Percentiles rank a stretch among this genome's conserved stretches.
phyloP scores from a whole-genome alignment of 768 basidiomycete species.

The Phanerodontia chrysosporium region DNA sequence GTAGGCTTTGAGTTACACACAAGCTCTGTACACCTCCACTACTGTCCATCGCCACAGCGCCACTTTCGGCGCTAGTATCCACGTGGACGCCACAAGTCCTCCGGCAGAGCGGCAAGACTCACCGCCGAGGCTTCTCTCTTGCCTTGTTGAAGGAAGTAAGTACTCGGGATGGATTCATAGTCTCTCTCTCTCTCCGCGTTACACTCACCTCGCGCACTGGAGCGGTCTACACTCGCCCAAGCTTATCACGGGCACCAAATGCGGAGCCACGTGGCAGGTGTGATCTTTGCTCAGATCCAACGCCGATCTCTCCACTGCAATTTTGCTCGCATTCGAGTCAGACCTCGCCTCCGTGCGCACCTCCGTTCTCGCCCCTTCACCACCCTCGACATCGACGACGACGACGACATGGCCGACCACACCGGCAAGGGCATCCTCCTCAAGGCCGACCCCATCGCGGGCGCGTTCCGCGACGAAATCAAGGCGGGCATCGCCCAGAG shows the following conservation, averaged over 20 bases:
- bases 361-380: background rate
- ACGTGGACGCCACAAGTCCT: too few relatives aligned
- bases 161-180: too few relatives aligned
- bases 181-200: too few relatives aligned
- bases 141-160: too few relatives aligned
- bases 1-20: too few relatives aligned
- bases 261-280: background rate
- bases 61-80: too few relatives aligned
- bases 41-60: too few relatives aligned
- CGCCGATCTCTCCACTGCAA: background rate
- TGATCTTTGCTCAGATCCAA: background rate
- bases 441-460: constrained; percentile 74
- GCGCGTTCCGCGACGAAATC: constrained; percentile 68
- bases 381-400: constrained; percentile 22
- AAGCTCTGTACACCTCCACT: too few relatives aligned
- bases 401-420: constrained; percentile 31
- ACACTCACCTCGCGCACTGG: too few relatives aligned
- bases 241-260: background rate
- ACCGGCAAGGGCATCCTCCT: constrained; percentile 69
- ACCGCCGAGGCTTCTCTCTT: too few relatives aligned
- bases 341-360: background rate
- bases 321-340: background rate
- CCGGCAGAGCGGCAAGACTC: too few relatives aligned
- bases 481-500: constrained; percentile 36
- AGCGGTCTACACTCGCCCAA: too few relatives aligned